These are phyloP conservation scores for Magnolia changhungtana DNA, from an alignment of 164 flowering plant genomes.

Conservation along the genomic window DNA sequence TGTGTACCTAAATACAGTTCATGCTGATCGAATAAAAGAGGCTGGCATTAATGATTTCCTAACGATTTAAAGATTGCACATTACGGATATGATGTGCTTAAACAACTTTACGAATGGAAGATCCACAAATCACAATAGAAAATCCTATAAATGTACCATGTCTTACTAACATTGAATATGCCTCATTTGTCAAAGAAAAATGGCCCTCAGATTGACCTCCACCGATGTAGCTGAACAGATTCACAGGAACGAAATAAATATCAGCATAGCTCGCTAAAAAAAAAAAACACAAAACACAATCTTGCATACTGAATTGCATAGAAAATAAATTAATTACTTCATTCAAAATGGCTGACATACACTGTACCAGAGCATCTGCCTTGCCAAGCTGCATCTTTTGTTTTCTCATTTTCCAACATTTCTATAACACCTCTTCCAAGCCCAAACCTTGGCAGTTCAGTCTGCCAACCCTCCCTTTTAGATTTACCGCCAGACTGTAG, in stretches of 20 bases:
- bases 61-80: not conserved
- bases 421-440: conserved; percentile 59
- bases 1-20: not conserved
- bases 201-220: conserved; percentile 87
- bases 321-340: not conserved
- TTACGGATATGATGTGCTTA: not conserved
- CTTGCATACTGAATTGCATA: not conserved
- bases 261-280: not conserved
- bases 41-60: not conserved
- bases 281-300: not conserved
- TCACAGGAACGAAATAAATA: conserved; percentile 1
- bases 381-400: conserved; percentile 77
- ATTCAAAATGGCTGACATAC: conserved; percentile 49
- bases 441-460: conserved; percentile 65
- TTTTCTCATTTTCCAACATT: conserved; percentile 59
- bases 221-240: conserved; percentile 74
- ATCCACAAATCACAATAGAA: not conserved
- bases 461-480: conserved; percentile 68
- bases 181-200: conserved; percentile 88
- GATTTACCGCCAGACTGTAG: conserved; percentile 70
- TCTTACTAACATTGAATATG: conserved; percentile 93
- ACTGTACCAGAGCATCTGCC: conserved; percentile 99
- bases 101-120: not conserved
- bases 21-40: not conserved
- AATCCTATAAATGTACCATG: conserved; percentile 13